Evolutionary conservation across 345 rosid genomes (phyloP), one percentile per base, ranked within the genome.

Genomic region (Gossypium stocksii): DNA sequence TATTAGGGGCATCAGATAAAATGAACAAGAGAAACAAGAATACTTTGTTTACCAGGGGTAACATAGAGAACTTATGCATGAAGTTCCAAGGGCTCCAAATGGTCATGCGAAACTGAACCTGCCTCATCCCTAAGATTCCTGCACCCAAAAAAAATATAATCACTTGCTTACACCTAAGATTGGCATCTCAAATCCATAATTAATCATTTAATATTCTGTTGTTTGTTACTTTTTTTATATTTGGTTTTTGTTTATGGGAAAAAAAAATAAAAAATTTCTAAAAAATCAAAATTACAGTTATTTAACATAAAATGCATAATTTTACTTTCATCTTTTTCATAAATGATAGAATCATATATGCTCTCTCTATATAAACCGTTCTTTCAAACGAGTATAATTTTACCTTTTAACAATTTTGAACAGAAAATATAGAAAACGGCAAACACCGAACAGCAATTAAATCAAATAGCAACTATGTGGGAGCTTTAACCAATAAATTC

Each of bases 111-210:
- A 70, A 63, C 77, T 72, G 77, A 83, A 81, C 29, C 77, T 25
- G 83, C 80, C 74, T 82, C 87, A 49, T 87, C 88, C 81, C 86
- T 82, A 75, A 92, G 87, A 78, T 87, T 85, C 85, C 98, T 94
- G 90, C 68, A 49, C 54, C 54, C 45, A 22, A 66, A 20, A 34
- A 17, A 13, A 66, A 12, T 25, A 20, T 66, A 45, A 44, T 66
- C 16, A 66, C 20, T 56, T 20, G 41, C 41, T 34, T 34, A 34
- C 41, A 58, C 5, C 29, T 13, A 59, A 3, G 5, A 19, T 41
- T 12, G n/a, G 64, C 38, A 34, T 34, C 13, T 22, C 27, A 20
- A 20, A 66, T 45, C 10, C 27, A 2, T 20, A 20, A 20, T 20
- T 11, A 45, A 44, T 66, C 16, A 66, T 10, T 44, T 62, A 62